Evolutionary conservation across 805 yeast genomes (phyloP).

Genomic region (Schwanniomyces sp.): DNA sequence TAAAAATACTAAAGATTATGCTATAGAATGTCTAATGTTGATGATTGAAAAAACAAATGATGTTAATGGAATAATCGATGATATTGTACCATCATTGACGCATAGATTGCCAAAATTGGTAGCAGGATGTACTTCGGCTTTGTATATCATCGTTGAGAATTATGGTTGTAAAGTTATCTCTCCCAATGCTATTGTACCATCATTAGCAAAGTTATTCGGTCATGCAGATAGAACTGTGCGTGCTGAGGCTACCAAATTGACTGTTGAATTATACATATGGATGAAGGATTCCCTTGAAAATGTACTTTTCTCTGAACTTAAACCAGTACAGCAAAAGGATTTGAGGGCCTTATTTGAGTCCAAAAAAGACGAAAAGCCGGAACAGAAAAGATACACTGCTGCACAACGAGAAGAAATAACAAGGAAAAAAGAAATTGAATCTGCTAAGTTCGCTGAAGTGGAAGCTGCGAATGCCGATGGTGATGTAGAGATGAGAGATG

Average conservation of each 20-base stretch:
- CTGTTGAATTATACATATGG: conserved; percentile 73
- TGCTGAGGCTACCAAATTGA: conserved; percentile 66
- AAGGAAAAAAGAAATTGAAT: conserved; percentile 12
- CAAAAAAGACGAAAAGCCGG: conserved; percentile 28
- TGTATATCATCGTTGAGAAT: conserved; percentile 52
- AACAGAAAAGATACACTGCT: conserved; percentile 56
- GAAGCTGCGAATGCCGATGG: conserved; percentile 12
- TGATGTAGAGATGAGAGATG: conserved; percentile 33
- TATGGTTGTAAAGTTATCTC: conserved; percentile 66
- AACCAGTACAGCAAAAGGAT: conserved; percentile 91
- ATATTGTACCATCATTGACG: conserved; percentile 57
- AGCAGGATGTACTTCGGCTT: conserved; percentile 60
- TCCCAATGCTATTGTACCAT: conserved; percentile 57
- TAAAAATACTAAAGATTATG: conserved; percentile 66
- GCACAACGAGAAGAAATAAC: conserved; percentile 48
- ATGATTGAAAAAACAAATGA: conserved; percentile 61
- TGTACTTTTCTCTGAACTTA: conserved; percentile 65
- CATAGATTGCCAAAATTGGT: conserved; percentile 78
- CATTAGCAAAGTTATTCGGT: conserved; percentile 66
- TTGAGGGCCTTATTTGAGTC: conserved; percentile 65
- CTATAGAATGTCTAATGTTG: conserved; percentile 61
- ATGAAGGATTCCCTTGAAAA: conserved; percentile 63
- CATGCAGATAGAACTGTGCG: conserved; percentile 89
- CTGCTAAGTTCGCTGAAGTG: conserved; percentile 12
- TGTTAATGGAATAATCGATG: conserved; percentile 67